These are phyloP conservation scores for Ogataea polymorpha DNA, from an alignment of 805 yeast species.

Conservation along the genomic window DNA sequence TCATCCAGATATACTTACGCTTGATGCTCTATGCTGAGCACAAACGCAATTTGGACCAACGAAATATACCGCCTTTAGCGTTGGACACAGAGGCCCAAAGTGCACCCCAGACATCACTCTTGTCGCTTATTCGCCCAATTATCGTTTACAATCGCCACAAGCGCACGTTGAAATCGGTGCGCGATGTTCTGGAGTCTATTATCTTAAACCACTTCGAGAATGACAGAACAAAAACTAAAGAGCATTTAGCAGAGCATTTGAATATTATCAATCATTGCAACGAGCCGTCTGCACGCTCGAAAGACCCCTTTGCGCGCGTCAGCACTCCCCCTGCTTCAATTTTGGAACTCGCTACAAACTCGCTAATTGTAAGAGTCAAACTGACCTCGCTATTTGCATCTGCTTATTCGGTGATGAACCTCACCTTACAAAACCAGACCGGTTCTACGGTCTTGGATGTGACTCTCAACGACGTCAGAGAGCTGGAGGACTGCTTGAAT, in stretches of 20 bases:
- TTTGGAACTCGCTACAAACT: slow-evolving; percentile 11
- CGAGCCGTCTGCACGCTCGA: slow-evolving; percentile 18
- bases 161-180: slow-evolving; percentile 36
- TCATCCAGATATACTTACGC: slow-evolving; percentile 50
- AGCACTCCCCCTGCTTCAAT: slow-evolving; percentile 23
- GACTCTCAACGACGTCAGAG: slow-evolving; percentile 47
- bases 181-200: slow-evolving; percentile 22
- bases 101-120: slow-evolving; percentile 6
- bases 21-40: slow-evolving; percentile 61
- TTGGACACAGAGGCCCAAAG: slow-evolving; percentile 32
- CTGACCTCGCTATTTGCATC: slow-evolving; percentile 15
- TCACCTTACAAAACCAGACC: slow-evolving; percentile 6
- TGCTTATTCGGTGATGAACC: slow-evolving; percentile 17
- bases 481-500: slow-evolving; percentile 51
- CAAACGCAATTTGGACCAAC: slow-evolving; percentile 41
- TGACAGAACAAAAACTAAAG: slow-evolving; percentile 21
- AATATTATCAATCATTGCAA: slow-evolving; percentile 18
- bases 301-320: slow-evolving; percentile 24
- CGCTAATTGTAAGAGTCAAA: slow-evolving; percentile 15
- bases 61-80: slow-evolving; percentile 45
- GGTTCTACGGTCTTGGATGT: slow-evolving; percentile 39
- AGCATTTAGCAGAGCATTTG: slow-evolving; percentile 12
- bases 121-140: slow-evolving; percentile 51
- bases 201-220: slow-evolving; percentile 11
- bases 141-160: slow-evolving; percentile 60